A percentile compares a stretch with the other conserved stretches of the same genome.
Evolutionary conservation across 768 basidiomycete species (phyloP).

Genomic region (Termitomyces heimii): DNA sequence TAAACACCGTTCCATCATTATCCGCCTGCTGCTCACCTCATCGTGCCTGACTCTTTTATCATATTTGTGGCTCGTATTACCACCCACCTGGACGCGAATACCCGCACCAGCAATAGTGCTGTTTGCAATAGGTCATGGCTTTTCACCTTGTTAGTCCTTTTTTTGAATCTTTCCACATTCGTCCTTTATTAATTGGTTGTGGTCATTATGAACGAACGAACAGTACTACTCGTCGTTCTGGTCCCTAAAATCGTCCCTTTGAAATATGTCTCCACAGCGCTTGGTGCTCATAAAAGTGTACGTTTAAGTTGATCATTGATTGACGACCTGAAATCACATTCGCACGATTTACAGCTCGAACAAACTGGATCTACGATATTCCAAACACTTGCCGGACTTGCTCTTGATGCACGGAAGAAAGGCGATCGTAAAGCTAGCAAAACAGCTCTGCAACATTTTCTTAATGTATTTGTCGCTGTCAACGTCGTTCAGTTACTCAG

Average conservation of each 20-base stretch:
- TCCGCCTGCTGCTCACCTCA: conserved; percentile 52
- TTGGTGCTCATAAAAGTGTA: conserved; percentile 77
- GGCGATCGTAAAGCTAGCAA: conserved; percentile 18
- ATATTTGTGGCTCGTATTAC: conserved; percentile 63
- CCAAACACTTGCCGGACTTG: conserved; percentile 67
- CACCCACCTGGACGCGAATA: conserved; percentile 48
- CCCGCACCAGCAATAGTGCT: conserved; percentile 56
- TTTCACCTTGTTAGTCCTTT: conserved; percentile 53
- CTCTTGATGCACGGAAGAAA: conserved; percentile 44
- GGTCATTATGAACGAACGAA: neutral
- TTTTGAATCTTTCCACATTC: neutral
- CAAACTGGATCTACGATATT: conserved; percentile 69
- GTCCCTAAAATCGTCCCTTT: conserved; percentile 66
- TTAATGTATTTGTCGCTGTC: conserved; percentile 49
- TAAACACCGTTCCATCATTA: conserved; percentile 50
- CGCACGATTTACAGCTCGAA: conserved; percentile 48
- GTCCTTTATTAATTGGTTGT: conserved; percentile 1
- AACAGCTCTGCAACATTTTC: conserved; percentile 43
- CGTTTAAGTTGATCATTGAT: conserved; percentile 32
- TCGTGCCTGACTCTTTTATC: conserved; percentile 54
- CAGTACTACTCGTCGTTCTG: conserved; percentile 69
- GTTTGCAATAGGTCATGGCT: conserved; percentile 69
- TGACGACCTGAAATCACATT: neutral
- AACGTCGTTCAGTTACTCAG: conserved; percentile 52
- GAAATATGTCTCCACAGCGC: conserved; percentile 72